phyloP scores from a whole-genome alignment of 164 flowering plant species.

The Piper longum region DNA sequence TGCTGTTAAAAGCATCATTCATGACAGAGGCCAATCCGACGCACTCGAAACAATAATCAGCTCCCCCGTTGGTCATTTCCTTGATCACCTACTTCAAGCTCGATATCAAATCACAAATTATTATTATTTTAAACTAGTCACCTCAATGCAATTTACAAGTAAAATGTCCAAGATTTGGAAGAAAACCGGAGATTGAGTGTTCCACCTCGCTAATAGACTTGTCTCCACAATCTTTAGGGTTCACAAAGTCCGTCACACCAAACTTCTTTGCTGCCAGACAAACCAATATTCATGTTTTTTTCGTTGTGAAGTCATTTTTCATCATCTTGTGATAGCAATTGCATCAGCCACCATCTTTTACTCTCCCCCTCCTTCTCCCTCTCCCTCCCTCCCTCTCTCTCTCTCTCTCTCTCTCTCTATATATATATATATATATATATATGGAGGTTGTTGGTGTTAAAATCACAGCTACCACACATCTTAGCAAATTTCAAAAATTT shows the following conservation, averaged over 20 bases:
- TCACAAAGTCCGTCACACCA: constrained; percentile 53
- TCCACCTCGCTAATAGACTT: constrained; percentile 34
- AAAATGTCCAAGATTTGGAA: neutral
- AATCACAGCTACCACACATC: no score
- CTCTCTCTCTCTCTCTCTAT: no score
- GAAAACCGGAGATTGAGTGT: neutral
- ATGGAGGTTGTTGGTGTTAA: no score
- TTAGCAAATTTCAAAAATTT: no score
- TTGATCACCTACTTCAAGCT: constrained; percentile 30
- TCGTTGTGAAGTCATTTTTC: no score
- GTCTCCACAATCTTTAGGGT: constrained; percentile 28
- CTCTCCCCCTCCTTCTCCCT: no score
- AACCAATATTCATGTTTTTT: no score
- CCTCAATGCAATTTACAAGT: no score
- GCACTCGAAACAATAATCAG: constrained; percentile 74
- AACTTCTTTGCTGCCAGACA: constrained; percentile 35
- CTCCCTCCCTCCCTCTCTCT: no score
- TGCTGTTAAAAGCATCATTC: constrained; percentile 43
- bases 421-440: no score
- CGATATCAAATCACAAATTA: neutral
- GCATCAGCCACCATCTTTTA: no score
- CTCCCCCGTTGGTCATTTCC: constrained; percentile 67
- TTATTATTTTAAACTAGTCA: neutral
- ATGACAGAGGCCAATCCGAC: constrained; percentile 50
- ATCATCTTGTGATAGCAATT: no score